Percentiles rank a stretch among this genome's conserved stretches.
Conservation (phyloP, 2,329 filamentous ascomycete genomes). For the Phyllosticta capitalensis region DNA sequence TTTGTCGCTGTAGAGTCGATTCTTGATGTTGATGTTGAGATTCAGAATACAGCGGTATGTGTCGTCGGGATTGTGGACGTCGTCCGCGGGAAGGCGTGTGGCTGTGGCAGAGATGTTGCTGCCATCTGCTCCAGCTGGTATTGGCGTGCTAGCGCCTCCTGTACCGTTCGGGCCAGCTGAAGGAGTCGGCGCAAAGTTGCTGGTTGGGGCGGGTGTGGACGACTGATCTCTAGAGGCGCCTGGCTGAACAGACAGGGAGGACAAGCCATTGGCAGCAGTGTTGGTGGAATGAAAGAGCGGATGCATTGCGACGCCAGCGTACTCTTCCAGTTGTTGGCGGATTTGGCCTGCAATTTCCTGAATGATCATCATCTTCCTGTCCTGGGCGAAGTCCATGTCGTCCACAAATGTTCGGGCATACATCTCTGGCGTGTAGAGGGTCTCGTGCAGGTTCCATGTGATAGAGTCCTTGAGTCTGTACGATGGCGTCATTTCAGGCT, state of each 20-base stretch:
- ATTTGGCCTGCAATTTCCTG: conserved; percentile 88
- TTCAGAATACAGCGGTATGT: conserved; percentile 89
- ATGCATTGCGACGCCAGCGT: conserved; percentile 86
- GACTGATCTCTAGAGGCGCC: conserved; percentile 36
- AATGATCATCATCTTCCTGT: conserved; percentile 52
- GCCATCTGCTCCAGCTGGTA: conserved; percentile 33
- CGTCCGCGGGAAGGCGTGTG: conserved; percentile 53
- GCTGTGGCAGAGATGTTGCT: conserved; percentile 56
- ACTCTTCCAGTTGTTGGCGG: conserved; percentile 88
- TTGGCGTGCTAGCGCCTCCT: conserved; percentile 40
- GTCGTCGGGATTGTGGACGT: conserved; percentile 81
- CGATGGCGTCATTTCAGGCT: conserved; percentile 68
- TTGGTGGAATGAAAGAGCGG: conserved; percentile 68
- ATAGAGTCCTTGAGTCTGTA: conserved; percentile 94
- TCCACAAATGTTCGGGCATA: conserved; percentile 88
- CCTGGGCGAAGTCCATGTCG: conserved; percentile 81
- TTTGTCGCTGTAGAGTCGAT: conserved; percentile 88
- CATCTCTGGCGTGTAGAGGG: conserved; percentile 85
- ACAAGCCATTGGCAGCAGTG: not conserved
- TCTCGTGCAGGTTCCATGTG: conserved; percentile 94
- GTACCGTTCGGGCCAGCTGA: conserved; percentile 42
- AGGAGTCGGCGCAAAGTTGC: conserved; percentile 5
- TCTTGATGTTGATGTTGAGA: conserved; percentile 83
- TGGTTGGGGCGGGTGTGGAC: conserved; percentile 36
- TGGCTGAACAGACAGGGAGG: not conserved